Evolutionary conservation across 2,329 filamentous ascomycete species (phyloP).

Genomic region (Endoconidiophora polonica): DNA sequence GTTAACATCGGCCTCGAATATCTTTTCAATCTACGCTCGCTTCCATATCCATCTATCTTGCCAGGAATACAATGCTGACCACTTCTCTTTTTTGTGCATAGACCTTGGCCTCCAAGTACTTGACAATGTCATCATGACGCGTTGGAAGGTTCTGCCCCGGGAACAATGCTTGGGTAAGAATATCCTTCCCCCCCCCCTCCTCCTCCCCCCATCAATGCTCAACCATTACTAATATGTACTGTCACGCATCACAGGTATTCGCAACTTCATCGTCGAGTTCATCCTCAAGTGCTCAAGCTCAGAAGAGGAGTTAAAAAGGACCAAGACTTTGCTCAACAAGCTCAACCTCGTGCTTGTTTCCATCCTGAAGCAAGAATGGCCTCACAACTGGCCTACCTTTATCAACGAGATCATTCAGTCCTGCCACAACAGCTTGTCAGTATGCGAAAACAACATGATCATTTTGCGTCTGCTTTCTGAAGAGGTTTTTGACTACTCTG

Average conservation of each 20-base stretch:
- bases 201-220: not conserved
- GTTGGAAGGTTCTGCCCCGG: conserved; percentile 93
- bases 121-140: conserved; percentile 95
- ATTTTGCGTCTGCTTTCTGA: conserved; percentile 90
- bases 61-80: not conserved
- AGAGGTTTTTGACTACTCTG: conserved; percentile 97
- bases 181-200: not conserved
- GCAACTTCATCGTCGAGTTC: conserved; percentile 97
- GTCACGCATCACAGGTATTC: conserved; percentile 50
- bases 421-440: conserved; percentile 85
- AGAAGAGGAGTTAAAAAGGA: conserved; percentile 69
- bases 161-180: conserved; percentile 73
- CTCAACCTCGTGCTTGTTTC: conserved; percentile 94
- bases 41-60: not conserved
- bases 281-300: conserved; percentile 87
- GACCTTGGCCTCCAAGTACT: conserved; percentile 90
- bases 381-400: conserved; percentile 98
- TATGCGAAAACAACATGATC: conserved; percentile 99
- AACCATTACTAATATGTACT: not conserved
- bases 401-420: conserved; percentile 99
- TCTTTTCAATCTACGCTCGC: not conserved
- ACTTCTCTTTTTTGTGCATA: conserved; percentile 21
- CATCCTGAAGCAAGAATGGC: conserved; percentile 98
- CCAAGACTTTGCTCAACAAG: conserved; percentile 91
- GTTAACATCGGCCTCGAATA: not conserved